Evolutionary conservation across 106 monocot genomes (phyloP).

Genomic region (Platanthera guangdongensis): DNA sequence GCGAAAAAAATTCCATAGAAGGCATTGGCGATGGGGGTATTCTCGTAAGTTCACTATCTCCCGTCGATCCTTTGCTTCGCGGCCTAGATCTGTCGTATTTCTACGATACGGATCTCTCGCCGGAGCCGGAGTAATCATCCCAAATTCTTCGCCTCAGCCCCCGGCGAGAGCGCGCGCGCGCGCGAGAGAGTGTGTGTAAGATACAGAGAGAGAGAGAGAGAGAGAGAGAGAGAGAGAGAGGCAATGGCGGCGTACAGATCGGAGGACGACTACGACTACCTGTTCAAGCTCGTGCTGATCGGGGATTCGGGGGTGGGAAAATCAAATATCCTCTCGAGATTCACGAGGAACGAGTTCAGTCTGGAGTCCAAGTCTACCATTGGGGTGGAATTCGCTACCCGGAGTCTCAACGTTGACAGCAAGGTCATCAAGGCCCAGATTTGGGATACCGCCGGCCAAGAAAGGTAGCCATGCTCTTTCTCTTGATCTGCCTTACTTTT

Average conservation of each 20-base stretch:
- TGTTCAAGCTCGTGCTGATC: constrained; percentile 52
- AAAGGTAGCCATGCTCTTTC: constrained; percentile 33
- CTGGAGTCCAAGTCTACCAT: constrained; percentile 79
- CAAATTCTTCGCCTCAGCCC: no score
- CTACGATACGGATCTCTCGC: no score
- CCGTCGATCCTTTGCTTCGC: no score
- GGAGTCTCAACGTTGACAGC: constrained; percentile 46
- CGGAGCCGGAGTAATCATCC: no score
- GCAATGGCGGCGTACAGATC: neutral
- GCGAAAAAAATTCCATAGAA: no score
- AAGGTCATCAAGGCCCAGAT: constrained; percentile 93
- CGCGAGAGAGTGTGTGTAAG: no score
- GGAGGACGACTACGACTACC: constrained; percentile 22
- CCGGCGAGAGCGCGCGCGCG: no score
- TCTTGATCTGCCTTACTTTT: no score
- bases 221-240: neutral
- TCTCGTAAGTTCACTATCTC: no score
- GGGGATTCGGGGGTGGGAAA: constrained; percentile 50
- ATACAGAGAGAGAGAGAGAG: no score
- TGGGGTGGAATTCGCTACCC: constrained; percentile 50
- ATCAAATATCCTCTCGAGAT: constrained; percentile 46
- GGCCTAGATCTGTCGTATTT: no score
- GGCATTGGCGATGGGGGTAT: no score
- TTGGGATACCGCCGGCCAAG: constrained; percentile 92
- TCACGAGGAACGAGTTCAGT: constrained; percentile 63